A percentile compares a stretch with the other conserved stretches of the same genome.
phyloP scores from a whole-genome alignment of 495 filamentous ascomycete genomes.

The Hypomontagnella submonticulosa region DNA sequence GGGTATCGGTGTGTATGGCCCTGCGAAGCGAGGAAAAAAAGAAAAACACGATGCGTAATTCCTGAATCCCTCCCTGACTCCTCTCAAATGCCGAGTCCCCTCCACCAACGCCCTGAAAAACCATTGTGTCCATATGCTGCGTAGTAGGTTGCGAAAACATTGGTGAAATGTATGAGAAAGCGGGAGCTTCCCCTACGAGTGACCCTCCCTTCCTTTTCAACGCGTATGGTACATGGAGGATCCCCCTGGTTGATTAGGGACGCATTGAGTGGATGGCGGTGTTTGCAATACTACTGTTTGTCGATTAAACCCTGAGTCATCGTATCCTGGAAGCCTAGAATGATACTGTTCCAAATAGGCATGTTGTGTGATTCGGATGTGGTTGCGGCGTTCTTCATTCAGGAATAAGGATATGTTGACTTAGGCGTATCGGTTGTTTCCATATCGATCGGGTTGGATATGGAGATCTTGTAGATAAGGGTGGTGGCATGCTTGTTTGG shows the following conservation, averaged over 20 bases:
- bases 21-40: conserved; percentile 4
- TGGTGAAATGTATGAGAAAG: conserved; percentile 29
- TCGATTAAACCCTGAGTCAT: conserved; percentile 16
- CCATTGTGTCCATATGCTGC: conserved; percentile 36
- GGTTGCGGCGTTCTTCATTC: neutral
- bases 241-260: conserved; percentile 20
- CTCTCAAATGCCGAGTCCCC: conserved; percentile 33
- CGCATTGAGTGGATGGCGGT: conserved; percentile 10
- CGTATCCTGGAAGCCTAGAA: conserved; percentile 40
- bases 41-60: conserved; percentile 29
- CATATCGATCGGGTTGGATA: conserved; percentile 51
- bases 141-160: conserved; percentile 41
- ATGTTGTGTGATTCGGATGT: conserved; percentile 28
- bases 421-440: conserved; percentile 54
- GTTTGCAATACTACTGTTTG: conserved; percentile 16
- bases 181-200: conserved; percentile 15
- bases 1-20: conserved; percentile 4
- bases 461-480: conserved; percentile 86
- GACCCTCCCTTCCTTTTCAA: conserved; percentile 10
- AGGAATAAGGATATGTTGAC: neutral
- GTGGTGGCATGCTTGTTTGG: conserved; percentile 93
- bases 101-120: conserved; percentile 40
- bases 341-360: conserved; percentile 26
- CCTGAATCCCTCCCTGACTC: conserved; percentile 35
- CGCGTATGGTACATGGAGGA: conserved; percentile 17